Evolutionary conservation across 2,329 filamentous ascomycete genomes (phyloP).

Genomic region (Arthrobotrys musiformis): DNA sequence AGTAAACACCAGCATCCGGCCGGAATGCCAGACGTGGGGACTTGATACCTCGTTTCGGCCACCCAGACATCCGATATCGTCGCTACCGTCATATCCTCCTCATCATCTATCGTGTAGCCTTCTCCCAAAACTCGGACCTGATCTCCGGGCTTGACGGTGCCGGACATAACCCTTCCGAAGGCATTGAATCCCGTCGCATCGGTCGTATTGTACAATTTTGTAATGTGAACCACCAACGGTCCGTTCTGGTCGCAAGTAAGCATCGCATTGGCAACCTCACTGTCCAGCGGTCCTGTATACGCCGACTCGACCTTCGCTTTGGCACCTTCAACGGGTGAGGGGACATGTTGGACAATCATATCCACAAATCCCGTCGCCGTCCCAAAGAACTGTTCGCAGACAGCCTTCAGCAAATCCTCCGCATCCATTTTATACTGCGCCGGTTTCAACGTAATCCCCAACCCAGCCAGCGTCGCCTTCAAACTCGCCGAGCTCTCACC

Average conservation of each 20-base stretch:
- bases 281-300: constrained; percentile 90
- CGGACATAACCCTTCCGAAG: constrained; percentile 91
- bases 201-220: constrained; percentile 88
- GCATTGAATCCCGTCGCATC: constrained; percentile 93
- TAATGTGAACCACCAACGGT: constrained; percentile 88
- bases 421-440: constrained; percentile 92
- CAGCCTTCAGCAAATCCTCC: constrained; percentile 84
- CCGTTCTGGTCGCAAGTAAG: constrained; percentile 85
- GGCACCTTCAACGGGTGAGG: constrained; percentile 83
- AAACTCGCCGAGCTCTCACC: constrained; percentile 88
- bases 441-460: constrained; percentile 89
- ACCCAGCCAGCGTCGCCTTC: constrained; percentile 77
- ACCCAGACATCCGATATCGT: constrained; percentile 89
- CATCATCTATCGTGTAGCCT: constrained; percentile 93
- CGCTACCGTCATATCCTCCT: constrained; percentile 93
- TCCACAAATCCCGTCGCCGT: constrained; percentile 90
- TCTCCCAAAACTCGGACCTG: constrained; percentile 93
- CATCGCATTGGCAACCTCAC: constrained; percentile 82
- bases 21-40: constrained; percentile 88
- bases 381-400: constrained; percentile 96
- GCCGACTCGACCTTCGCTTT: constrained; percentile 81
- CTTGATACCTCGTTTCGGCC: constrained; percentile 90
- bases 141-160: constrained; percentile 82
- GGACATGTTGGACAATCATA: constrained; percentile 90
- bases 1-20: constrained; percentile 95